Base-by-base conservation (phyloP, 73 alveolate species). In the Urostyla sp. region DNA sequence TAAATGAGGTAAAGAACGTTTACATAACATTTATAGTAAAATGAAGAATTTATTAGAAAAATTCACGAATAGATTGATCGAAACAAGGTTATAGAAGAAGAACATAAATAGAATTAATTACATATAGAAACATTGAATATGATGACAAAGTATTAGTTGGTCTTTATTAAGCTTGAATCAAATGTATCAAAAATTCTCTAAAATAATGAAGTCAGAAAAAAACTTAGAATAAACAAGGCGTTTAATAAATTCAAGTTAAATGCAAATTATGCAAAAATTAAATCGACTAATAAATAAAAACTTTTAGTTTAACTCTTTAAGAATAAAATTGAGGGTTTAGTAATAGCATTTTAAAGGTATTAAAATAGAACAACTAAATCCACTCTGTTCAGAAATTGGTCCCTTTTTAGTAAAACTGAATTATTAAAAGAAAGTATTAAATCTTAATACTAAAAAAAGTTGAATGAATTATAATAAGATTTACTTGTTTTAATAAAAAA, bases 131-230 rank as follows among this genome's bases (percentile, higher is more conserved):
- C 92, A 5, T 27, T 83, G 15, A 83, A 83, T 36, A 83, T 83
- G 92, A 83, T 83, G 92, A 83, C 92, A 21, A 83, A 83, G 35
- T 83, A 83, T 37, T 76, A 83, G 31, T 35, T 83, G 32, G 92
- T 83, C 21, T 83, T 51, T 37, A 43, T 83, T 0, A 83, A 83
- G 38, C 66, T 83, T 6, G 92, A 83, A 37, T 57, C 92, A 8
- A 28, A 34, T 4, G 30, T 76, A 40, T 38, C 56, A 11, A 76
- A 76, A 30, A 76, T 76, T 5, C 35, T 35, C 1, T 49, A 51
- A 36, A 76, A 23, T 20, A 34, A 32, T 0, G 67, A 67, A 5
- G 73, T 69, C 4, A 61, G 89, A 48, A 59, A 78, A 51, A 37
- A 37, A 44, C n/a, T 78, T 58, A 10, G 89, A 8, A 36, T 78